These are phyloP conservation scores for Pseudozyma pruni DNA, from an alignment of 1,284 basidiomycete species.

Conservation along the genomic window DNA sequence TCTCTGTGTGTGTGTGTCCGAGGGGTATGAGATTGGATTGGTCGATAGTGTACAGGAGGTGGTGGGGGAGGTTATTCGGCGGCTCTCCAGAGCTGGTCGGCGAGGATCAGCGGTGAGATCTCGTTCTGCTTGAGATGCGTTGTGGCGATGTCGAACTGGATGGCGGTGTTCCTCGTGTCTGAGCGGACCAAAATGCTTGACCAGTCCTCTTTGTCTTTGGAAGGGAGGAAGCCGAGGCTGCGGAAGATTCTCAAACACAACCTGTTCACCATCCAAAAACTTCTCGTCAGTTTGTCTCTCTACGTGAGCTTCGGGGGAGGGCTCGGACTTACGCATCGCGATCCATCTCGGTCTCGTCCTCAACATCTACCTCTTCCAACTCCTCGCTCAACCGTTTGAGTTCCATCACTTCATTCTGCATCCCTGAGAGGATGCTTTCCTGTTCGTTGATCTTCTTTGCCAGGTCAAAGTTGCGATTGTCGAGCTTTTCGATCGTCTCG, in stretches of 20 bases:
- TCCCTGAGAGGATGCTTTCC: constrained; percentile 38
- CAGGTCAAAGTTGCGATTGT: constrained; percentile 59
- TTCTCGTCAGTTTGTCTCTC: neutral
- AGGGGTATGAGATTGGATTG: constrained; percentile 1
- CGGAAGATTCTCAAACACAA: constrained; percentile 53
- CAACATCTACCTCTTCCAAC: constrained; percentile 52
- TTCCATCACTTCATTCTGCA: constrained; percentile 50
- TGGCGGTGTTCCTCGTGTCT: constrained; percentile 50
- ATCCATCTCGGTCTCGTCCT: constrained; percentile 54
- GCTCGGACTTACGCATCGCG: constrained; percentile 50
- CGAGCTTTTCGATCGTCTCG: constrained; percentile 48
- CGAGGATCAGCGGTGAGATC: constrained; percentile 41
- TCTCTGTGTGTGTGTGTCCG: no score
- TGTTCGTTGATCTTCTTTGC: constrained; percentile 62
- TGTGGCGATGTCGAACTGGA: constrained; percentile 50
- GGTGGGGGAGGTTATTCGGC: constrained; percentile 27
- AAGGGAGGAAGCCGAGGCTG: constrained; percentile 52
- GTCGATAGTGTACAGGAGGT: neutral
- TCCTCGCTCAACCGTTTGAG: constrained; percentile 42
- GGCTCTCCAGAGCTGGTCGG: constrained; percentile 56
- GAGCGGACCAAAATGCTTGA: constrained; percentile 50
- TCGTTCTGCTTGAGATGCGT: constrained; percentile 26
- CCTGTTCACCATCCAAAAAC: constrained; percentile 6
- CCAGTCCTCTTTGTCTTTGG: constrained; percentile 29
- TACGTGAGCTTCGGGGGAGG: neutral